Evolutionary conservation across 257 asterid genomes (phyloP), one percentile per base, ranked within the genome.

Genomic region (Phtheirospermum japonicum): DNA sequence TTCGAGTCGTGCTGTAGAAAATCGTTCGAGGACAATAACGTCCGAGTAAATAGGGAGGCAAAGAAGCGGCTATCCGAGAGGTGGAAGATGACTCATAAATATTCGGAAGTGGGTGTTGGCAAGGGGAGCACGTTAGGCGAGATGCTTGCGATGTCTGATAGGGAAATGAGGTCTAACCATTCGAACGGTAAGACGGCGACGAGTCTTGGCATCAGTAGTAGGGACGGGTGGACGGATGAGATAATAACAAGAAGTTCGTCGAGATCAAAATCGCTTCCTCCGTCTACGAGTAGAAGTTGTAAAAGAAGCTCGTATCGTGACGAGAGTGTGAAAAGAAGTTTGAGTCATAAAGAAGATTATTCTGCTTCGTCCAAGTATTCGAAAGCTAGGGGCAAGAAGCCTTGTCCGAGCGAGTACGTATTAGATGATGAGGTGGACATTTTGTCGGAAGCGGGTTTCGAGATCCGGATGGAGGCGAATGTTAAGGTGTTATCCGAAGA

Each of bases 61-160:
- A 93, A 77, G 71, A 86, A 78, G 76, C 78, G 90, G 66, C 72
- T 89, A 19, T 87, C 99, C 11, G 94, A 89, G 75, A 81, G 96
- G 78, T 89, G 97, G 99, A 87, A 77, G 73, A 78, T 71, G 85
- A 63, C 85, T 72, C 94, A 65, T 56, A 78, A 69, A 57, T 71
- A 76, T 68, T 92, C 74, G 62, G 92, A 85, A 78, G 50, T 83
- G 71, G 64, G 54, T 18, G 5, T 70, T 71, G 72, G 69, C 57
- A 81, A 75, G 78, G 78, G 85, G 36, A 78, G 77, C 66, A 89
- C 97, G 45, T 74, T 93, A 32, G 96, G 87, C 55, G 95, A 89
- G 80, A 83, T 87, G 96, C 96, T 93, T 65, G 71, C 87, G 28
- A 57, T 77, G 19, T 81, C 88, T 16, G 89, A 77, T 63, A 77